Evolutionary conservation across 2,329 filamentous ascomycete species (phyloP), one percentile per base, ranked within the genome.

Genomic region (Aspergillus hiratsukae): DNA sequence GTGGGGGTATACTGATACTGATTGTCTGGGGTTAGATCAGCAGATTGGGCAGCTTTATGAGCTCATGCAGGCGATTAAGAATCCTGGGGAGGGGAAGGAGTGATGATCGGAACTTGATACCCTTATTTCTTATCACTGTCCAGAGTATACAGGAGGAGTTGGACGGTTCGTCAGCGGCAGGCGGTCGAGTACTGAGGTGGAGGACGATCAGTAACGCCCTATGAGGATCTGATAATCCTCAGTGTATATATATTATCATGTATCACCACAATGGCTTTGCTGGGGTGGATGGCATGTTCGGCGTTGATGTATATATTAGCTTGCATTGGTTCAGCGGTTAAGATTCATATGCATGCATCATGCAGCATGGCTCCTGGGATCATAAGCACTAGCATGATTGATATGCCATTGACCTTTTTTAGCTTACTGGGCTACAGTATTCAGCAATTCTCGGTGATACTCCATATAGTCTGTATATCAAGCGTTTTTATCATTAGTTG

Each of bases 1-100:
- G 31, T 3, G 25, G 35, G 1, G 28, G 11, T 50, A 51, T 28
- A 50, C 51, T 61, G 41, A 54, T 52, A 10, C 10, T 48, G 21
- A 19, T 27, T 55, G 46, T 51, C 53, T 48, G 54, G 46, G 17
- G 10, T 10, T 60, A 96, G 91, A 97, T 71, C 89, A 97, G 72
- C 94, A 99, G 76, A 80, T 97, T 52, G 90, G 87, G 1, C 94
- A 99, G 74, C 77, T 99, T 64, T 97, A 97, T 70, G 93, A 97
- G 71, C 79, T 99, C 55, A 95, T 97, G 91, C 83, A 89, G 72
- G 84, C 90, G 2, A 95, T 96, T 53, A 77, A 80, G 57, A 80
- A 81, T 63, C 53, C 49, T 5, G 79, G 64, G 48, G 60, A 79
- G 10, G 66, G 68, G 40, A 57, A 54, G 1, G 53, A 52, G 46